Conservation (phyloP, 768 basidiomycete genomes). For the Lentinula sp. region DNA sequence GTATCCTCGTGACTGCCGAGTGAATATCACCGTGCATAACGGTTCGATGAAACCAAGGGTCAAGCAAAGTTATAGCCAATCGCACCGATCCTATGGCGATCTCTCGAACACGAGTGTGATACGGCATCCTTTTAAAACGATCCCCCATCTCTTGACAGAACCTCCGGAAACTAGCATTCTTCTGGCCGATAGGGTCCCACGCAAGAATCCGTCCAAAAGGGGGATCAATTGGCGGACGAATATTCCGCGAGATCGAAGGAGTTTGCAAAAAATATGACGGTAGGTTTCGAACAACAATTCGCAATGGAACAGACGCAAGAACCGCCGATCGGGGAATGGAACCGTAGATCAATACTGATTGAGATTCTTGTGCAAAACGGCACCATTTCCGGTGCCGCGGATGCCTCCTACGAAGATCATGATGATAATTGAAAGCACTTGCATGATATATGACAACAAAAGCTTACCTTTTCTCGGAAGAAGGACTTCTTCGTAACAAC, state of each 20-base stretch:
- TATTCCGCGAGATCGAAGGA: slow-evolving; percentile 17
- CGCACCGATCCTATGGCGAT: slow-evolving; percentile 64
- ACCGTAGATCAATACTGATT: slow-evolving; percentile 68
- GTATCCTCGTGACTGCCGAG: slow-evolving; percentile 21
- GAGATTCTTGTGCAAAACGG: slow-evolving; percentile 68
- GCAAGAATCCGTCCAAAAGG: slow-evolving; percentile 27
- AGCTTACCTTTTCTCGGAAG: slow-evolving; percentile 48
- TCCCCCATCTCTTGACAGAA: slow-evolving; percentile 70
- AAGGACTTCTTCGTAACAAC: slow-evolving; percentile 44
- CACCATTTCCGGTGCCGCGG: slow-evolving; percentile 73
- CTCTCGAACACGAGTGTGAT: slow-evolving; percentile 56
- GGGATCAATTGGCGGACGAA: slow-evolving; percentile 6
- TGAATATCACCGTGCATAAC: slow-evolving; percentile 26
- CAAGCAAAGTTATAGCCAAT: slow-evolving; percentile 60
- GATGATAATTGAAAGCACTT: slow-evolving; percentile 6
- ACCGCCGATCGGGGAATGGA: slow-evolving; percentile 62
- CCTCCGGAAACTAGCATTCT: slow-evolving; percentile 50
- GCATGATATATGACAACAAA: neutral
- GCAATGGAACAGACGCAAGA: slow-evolving; percentile 63
- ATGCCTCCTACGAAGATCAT: slow-evolving; percentile 37
- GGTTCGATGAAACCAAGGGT: slow-evolving; percentile 60
- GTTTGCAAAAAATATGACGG: slow-evolving; percentile 60
- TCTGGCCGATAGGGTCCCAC: slow-evolving; percentile 57
- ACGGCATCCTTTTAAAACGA: slow-evolving; percentile 48
- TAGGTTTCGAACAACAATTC: slow-evolving; percentile 56